A percentile compares a stretch with the other conserved stretches of the same genome.
Conservation (phyloP, 2,329 filamentous ascomycete species). For the Scedosporium dehoogii region DNA sequence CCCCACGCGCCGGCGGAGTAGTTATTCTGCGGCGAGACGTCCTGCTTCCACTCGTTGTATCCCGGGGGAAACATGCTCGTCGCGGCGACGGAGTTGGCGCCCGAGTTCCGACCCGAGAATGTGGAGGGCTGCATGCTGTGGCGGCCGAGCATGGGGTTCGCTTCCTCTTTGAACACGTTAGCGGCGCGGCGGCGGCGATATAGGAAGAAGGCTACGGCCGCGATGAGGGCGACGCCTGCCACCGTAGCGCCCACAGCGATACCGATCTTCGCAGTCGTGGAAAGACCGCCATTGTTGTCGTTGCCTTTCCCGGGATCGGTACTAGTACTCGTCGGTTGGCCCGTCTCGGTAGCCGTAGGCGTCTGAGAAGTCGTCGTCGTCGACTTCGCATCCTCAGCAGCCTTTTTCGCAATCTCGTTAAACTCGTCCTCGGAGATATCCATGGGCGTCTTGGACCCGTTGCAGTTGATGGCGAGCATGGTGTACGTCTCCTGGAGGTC, state of each 20-base stretch:
- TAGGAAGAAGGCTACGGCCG: conserved; percentile 15
- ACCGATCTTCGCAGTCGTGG: conserved; percentile 27
- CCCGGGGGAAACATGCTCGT: neutral
- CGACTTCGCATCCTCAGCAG: conserved; percentile 10
- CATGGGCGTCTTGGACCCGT: conserved; percentile 31
- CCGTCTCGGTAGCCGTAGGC: conserved; percentile 3
- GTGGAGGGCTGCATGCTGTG: neutral
- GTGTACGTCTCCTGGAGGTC: conserved; percentile 33
- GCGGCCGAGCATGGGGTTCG: conserved; percentile 5
- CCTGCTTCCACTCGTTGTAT: neutral
- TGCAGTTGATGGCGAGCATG: conserved; percentile 33
- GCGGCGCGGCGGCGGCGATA: conserved; percentile 18
- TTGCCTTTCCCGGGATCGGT: conserved; percentile 10
- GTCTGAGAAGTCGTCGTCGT: conserved; percentile 7
- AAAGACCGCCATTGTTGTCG: conserved; percentile 16
- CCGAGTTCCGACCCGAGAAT: neutral
- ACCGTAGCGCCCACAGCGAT: conserved; percentile 27
- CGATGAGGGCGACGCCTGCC: conserved; percentile 18
- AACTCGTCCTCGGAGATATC: conserved; percentile 31
- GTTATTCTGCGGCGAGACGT: neutral
- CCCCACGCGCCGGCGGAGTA: neutral
- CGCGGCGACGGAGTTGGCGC: neutral
- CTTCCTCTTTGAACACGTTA: conserved; percentile 2
- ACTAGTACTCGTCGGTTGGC: neutral
- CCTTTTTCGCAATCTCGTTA: conserved; percentile 17